These are phyloP conservation scores for Apiospora koreana DNA, from an alignment of 2,329 filamentous ascomycete genomes.

Conservation along the genomic window DNA sequence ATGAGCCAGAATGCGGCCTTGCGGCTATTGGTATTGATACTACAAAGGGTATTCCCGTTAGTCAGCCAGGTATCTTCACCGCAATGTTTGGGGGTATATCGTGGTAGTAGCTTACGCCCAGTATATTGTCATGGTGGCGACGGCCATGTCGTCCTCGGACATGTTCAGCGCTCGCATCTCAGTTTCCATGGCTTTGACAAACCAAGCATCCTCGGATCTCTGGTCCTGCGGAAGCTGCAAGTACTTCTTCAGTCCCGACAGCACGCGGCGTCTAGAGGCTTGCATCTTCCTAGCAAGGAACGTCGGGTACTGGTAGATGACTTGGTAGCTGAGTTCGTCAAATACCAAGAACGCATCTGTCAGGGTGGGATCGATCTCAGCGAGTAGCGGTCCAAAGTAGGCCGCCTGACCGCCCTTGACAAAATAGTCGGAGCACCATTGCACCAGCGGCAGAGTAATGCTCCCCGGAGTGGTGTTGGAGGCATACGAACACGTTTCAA, in stretches of 20 bases:
- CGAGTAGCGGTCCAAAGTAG: conserved; percentile 26
- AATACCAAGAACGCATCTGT: conserved; percentile 22
- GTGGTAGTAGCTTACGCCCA: neutral
- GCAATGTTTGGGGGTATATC: too few species aligned
- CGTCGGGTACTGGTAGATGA: conserved; percentile 29
- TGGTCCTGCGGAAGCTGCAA: conserved; percentile 18
- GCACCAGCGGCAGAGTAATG: conserved; percentile 19
- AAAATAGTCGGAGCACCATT: conserved; percentile 27
- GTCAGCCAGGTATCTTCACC: too few species aligned
- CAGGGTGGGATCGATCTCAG: conserved; percentile 18
- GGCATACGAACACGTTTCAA: neutral
- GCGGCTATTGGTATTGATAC: conserved; percentile 9
- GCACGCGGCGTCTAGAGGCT: conserved; percentile 13
- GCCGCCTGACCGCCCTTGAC: conserved; percentile 19
- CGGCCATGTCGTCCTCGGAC: conserved; percentile 1
- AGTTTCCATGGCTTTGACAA: conserved; percentile 8
- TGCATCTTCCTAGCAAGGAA: conserved; percentile 24
- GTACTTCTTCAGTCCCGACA: conserved; percentile 18
- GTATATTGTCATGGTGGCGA: conserved; percentile 2
- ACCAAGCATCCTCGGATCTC: conserved; percentile 4
- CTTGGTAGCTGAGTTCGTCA: conserved; percentile 28
- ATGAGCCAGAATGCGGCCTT: conserved; percentile 10
- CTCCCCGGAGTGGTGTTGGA: neutral
- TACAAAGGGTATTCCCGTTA: neutral
- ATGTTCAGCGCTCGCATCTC: conserved; percentile 6